Base-by-base conservation (phyloP, 2,329 filamentous ascomycete species). In the Colletotrichum theobromicola region DNA sequence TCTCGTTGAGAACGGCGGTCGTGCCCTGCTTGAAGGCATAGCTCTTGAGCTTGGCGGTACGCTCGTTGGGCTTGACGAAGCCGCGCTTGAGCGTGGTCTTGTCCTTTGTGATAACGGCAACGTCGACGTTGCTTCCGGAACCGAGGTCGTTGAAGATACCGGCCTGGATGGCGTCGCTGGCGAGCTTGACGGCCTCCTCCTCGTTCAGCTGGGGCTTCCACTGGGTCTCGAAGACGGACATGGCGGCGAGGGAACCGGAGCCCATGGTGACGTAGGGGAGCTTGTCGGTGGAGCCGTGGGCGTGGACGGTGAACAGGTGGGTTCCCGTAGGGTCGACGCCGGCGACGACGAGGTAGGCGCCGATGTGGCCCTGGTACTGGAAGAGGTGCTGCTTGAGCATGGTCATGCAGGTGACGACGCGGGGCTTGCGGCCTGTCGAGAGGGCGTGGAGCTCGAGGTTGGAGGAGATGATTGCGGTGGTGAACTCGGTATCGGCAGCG, bases 231-330 rank as follows among this genome's bases (percentile, higher is more conserved):
- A 99, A 99, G 66, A 99, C 94, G 35, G 94, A 95, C 97, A 99
- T 99, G 83, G 97, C 97, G 32, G 97, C 97, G 78, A 99, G 89
- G 62, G 95, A 98, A 77, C 97, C 97, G 28, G 94, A 98, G 69
- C 97, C 97, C 97, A 99, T 99, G 78, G 97, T 99, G 79, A 99
- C 97, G 85, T 99, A 99, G 65, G 97, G 97, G 63, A 99, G 93
- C 89, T 98, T 99, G 88, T 99, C 97, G 76, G 97, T 99, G 81
- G 94, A 97, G 78, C 97, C 97, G 89, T 99, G 97, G 75, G 97
- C 97, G 87, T 99, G 97, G 57, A 99, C 97, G 77, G 97, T 99
- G 90, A 98, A 99, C 76, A 99, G 93, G 81, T 98, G 95, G 60
- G 94, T 92, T 81, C 97, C 97, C 1, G 97, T 99, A 37, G 97